phyloP scores from a whole-genome alignment of 768 basidiomycete genomes.

The Phylloporus arenicola region DNA sequence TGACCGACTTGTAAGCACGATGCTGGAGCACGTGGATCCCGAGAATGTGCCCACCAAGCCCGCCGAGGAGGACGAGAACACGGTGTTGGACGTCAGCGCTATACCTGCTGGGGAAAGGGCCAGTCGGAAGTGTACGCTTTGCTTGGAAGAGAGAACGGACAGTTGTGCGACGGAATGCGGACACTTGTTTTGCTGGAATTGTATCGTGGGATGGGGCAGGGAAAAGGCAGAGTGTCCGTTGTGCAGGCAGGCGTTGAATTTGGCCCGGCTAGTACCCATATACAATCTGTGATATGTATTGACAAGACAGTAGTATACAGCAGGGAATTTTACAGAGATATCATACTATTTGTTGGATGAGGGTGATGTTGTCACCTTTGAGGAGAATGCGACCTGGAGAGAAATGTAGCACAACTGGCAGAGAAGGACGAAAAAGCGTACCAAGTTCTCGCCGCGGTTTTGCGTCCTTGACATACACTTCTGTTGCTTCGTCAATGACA shows the following conservation, averaged over 20 bases:
- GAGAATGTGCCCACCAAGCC: constrained; percentile 50
- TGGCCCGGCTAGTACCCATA: constrained; percentile 69
- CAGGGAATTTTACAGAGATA: constrained; percentile 9
- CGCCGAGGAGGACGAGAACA: constrained; percentile 68
- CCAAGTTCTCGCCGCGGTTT: constrained; percentile 83
- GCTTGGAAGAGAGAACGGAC: constrained; percentile 77
- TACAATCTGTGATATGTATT: constrained; percentile 63
- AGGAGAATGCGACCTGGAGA: constrained; percentile 82
- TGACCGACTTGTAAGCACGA: constrained; percentile 51
- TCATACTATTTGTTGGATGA: constrained; percentile 70
- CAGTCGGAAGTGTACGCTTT: constrained; percentile 72
- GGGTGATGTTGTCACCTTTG: constrained; percentile 98
- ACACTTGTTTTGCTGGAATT: constrained; percentile 86
- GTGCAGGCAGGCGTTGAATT: constrained; percentile 70
- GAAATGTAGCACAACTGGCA: neutral
- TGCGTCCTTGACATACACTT: constrained; percentile 86
- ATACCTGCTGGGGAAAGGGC: constrained; percentile 51
- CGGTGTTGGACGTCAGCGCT: constrained; percentile 53
- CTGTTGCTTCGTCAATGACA: constrained; percentile 88
- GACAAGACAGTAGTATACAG: constrained; percentile 19
- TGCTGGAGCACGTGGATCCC: constrained; percentile 46
- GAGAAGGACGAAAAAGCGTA: constrained; percentile 31
- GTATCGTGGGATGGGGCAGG: constrained; percentile 82
- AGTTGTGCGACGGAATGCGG: constrained; percentile 86
- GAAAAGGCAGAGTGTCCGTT: constrained; percentile 90